phyloP scores from a whole-genome alignment of 352 stramenopile species.

The Globisporangium perplexum region DNA sequence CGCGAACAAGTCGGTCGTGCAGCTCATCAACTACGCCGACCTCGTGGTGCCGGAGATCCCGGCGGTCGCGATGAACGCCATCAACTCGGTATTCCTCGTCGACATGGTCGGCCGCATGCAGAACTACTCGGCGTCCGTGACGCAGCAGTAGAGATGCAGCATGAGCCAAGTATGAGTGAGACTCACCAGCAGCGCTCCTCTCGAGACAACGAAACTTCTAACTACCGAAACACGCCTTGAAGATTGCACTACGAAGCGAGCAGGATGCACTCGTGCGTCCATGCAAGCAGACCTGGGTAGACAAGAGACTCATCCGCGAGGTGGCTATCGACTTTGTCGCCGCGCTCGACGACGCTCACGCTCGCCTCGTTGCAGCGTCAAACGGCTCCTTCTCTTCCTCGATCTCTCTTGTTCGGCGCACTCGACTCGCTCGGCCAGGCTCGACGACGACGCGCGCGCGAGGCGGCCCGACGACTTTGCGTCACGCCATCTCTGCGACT shows the following conservation, averaged over 20 bases:
- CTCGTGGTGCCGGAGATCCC: conserved; percentile 15
- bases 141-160: background rate
- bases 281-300: background rate
- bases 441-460: too few species aligned
- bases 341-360: background rate
- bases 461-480: too few species aligned
- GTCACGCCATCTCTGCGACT: too few species aligned
- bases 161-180: background rate
- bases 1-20: conserved; percentile 18
- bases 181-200: background rate
- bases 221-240: background rate
- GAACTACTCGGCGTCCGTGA: background rate
- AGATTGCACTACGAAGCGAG: background rate
- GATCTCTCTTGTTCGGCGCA: background rate
- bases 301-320: background rate
- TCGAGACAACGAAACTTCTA: background rate
- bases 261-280: background rate
- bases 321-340: background rate
- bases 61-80: conserved; percentile 20
- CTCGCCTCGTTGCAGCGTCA: too few species aligned
- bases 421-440: too few species aligned
- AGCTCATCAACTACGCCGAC: conserved; percentile 25
- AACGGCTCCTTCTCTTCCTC: background rate
- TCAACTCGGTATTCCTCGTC: conserved; percentile 16
- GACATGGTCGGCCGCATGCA: conserved; percentile 21